Conservation (phyloP, 192 early-diverging fungal species). For the Pilaira anomala region DNA sequence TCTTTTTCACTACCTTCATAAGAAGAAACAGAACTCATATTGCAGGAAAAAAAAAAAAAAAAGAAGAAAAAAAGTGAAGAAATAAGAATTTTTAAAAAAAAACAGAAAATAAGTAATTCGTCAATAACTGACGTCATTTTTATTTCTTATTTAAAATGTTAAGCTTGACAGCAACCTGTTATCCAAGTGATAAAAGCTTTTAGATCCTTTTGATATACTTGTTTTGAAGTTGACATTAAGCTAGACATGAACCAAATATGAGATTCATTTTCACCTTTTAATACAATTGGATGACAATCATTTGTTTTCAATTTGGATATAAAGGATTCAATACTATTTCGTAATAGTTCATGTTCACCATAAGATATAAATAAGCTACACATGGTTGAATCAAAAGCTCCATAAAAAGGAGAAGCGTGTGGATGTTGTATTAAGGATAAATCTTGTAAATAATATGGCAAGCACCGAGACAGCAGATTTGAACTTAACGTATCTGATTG, state of each 20-base stretch:
- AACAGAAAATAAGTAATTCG: too few species aligned
- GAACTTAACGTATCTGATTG: neutral
- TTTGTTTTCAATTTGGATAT: neutral
- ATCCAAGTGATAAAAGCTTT: conserved; percentile 1
- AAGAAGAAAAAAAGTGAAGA: neutral
- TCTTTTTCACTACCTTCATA: conserved; percentile 33
- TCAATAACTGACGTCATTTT: conserved; percentile 2
- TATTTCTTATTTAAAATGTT: too few species aligned
- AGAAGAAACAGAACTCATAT: conserved; percentile 34
- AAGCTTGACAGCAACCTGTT: too few species aligned
- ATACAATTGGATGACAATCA: neutral
- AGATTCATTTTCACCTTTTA: neutral
- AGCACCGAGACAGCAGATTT: neutral
- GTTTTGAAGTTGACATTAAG: neutral
- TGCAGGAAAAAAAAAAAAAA: neutral
- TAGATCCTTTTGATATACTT: neutral
- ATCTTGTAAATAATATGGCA: conserved; percentile 2
- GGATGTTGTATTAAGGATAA: neutral
- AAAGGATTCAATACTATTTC: neutral
- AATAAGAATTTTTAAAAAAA: neutral
- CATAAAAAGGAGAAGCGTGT: conserved; percentile 9
- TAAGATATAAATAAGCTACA: conserved; percentile 14
- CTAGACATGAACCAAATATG: neutral
- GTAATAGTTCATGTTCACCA: conserved; percentile 9
- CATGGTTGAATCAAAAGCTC: neutral